Evolutionary conservation across 768 basidiomycete species (phyloP), one percentile per base, ranked within the genome.

Genomic region (Gyrodon lividus): DNA sequence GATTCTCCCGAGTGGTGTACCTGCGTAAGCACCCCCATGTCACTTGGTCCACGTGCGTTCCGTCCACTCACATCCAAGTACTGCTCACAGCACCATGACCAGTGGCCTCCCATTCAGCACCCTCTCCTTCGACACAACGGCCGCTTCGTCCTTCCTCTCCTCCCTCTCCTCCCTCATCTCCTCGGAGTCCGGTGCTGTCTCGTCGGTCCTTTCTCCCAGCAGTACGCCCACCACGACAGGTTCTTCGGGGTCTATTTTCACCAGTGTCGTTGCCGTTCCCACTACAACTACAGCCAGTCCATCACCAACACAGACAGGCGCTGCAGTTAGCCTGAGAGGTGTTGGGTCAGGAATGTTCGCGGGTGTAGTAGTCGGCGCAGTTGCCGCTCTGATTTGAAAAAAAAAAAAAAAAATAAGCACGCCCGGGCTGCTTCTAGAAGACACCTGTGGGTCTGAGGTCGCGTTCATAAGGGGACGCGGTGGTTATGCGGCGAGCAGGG

Each of bases 121-220:
- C 4, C 16, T 67, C 22, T 42, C 61, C 5, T 60, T 67, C 10
- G 58, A 67, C 44, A 65, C 65, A 17, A 63, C 60, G 5, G 67
- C 47, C 5, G 8, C 37, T 0, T 28, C 57, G 4, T 67, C 66
- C 28, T 0, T 52, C 23, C 19, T 63, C 33, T 56, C 65, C 9
- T 57, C 51, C 6, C 49, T 58, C 34, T 64, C 66, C 31, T 67
- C 62, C 1, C 53, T 67, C 51, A 55, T 64, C 39, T 65, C 67
- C 30, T 62, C 67, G 22, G 55, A 63, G 19, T 65, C 66, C 17
- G 61, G 50, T 24, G 47, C 47, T 6, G 0, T 65, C 37, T 39
- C 13, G 16, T 58, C 67, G 5, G 28, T 14, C 14, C 13, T 40
- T 19, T 5, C 43, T n/a, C 14, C 41, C 51, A 23, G 22, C 24